Evolutionary conservation across 805 yeast genomes (phyloP), one percentile per base, ranked within the genome.

Genomic region (Spathaspora arborariae): DNA sequence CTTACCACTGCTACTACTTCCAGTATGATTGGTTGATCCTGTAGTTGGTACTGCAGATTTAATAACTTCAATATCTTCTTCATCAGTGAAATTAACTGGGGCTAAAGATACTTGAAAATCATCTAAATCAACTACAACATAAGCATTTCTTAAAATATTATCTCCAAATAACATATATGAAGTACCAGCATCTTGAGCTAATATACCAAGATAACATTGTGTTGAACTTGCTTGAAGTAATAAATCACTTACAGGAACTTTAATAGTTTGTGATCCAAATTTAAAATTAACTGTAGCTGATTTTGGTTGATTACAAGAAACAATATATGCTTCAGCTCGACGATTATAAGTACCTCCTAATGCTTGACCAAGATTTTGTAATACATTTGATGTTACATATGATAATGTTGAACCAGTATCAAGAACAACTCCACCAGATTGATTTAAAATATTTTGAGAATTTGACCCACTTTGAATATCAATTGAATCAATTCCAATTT

Each of bases 91-190:
- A 16, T 51, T 54, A 21, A 51, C 64, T 42, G 58, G 68, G 6
- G 70, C 87, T 57, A 85, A 53, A 3, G 86, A 80, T 34, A 85
- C 67, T 55, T 78, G 72, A 41, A 63, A 64, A 56, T 76, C 76
- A 26, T 81, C 87, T 44, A 82, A 64, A 60, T 85, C 85, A 61
- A 76, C 82, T 13, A 82, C 88, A 21, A 81, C 72, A 60, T 83
- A 85, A 2, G 84, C 82, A 47, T 78, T 74, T 45, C 87, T 71
- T 51, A 86, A 64, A 57, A 85, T 78, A 40, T 78, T 75, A 58
- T 84, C 90, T 9, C 94, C 94, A 33, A 86, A 67, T 45, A 82
- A 35, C 45, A 47, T 41, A 19, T 47, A 47, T 11, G 45, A n/a
- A 24, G 39, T 39, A 16, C 42, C 20, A 10, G 53, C 20, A 39